phyloP scores from a whole-genome alignment of 2,329 filamentous ascomycete genomes.

The Pyricularia sp. region DNA sequence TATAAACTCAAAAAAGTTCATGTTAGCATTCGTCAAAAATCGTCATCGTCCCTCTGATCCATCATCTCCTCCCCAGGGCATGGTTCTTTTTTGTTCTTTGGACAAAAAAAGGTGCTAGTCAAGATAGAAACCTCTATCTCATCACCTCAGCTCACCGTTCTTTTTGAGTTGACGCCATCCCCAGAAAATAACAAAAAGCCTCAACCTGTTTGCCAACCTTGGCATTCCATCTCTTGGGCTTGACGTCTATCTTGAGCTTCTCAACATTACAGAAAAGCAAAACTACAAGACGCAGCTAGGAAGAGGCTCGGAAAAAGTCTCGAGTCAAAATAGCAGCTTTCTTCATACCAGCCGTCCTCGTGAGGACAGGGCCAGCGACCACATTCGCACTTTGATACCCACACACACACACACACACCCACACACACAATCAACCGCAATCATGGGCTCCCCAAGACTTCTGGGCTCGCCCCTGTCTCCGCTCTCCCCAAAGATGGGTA shows the following conservation, averaged over 20 bases:
- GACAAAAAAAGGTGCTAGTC: not conserved
- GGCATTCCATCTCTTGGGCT: not conserved
- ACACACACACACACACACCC: not conserved
- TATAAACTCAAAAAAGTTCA: not conserved
- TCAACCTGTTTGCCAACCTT: not conserved
- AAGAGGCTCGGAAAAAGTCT: not conserved
- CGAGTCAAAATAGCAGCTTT: not conserved
- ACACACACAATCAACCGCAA: conserved; percentile 5
- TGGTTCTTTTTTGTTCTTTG: not conserved
- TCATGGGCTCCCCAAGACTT: conserved; percentile 1
- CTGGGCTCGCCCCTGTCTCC: conserved; percentile 4
- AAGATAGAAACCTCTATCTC: not conserved
- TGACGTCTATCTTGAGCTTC: not conserved
- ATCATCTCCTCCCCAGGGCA: not conserved
- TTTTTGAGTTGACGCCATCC: not conserved
- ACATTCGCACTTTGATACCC: not conserved
- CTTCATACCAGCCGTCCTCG: not conserved
- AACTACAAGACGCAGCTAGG: not conserved
- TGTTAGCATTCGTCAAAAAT: not conserved
- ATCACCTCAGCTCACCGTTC: not conserved
- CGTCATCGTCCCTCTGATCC: not conserved
- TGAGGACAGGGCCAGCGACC: not conserved
- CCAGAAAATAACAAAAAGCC: not conserved
- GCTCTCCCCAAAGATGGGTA: conserved; percentile 1
- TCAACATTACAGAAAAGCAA: not conserved